These are phyloP conservation scores for Paecilomyces formosus DNA, from an alignment of 2,329 filamentous ascomycete genomes.

Conservation along the genomic window DNA sequence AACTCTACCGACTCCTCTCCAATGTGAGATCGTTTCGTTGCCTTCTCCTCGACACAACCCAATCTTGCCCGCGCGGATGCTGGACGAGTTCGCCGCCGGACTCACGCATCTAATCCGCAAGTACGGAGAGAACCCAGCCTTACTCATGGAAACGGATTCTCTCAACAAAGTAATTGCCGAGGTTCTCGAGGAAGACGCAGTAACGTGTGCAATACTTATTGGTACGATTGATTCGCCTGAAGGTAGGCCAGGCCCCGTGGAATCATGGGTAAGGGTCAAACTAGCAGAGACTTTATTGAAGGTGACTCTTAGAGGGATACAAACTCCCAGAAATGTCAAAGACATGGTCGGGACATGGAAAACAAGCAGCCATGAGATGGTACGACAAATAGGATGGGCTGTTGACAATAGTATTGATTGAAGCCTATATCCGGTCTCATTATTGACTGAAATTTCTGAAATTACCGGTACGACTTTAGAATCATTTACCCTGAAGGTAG, in stretches of 20 bases:
- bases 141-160: neutral
- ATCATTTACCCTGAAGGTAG: neutral
- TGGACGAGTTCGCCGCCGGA: neutral
- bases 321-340: neutral
- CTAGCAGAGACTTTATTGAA: neutral
- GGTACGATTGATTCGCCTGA: neutral
- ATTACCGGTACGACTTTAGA: no score
- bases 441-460: no score
- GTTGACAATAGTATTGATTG: neutral
- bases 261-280: neutral
- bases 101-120: neutral
- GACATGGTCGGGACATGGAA: slow-evolving; percentile 1
- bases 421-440: neutral
- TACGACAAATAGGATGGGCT: slow-evolving; percentile 1
- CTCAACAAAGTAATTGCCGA: neutral
- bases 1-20: neutral
- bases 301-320: neutral
- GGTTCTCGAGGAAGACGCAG: neutral
- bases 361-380: neutral
- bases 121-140: neutral
- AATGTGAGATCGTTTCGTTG: neutral
- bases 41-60: neutral
- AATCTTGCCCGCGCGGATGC: neutral
- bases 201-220: neutral
- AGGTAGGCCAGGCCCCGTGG: neutral